Percentiles rank a stretch among this genome's conserved stretches.
These are phyloP conservation scores for Phylloporus sp. DNA, from an alignment of 768 basidiomycete species.

Conservation along the genomic window DNA sequence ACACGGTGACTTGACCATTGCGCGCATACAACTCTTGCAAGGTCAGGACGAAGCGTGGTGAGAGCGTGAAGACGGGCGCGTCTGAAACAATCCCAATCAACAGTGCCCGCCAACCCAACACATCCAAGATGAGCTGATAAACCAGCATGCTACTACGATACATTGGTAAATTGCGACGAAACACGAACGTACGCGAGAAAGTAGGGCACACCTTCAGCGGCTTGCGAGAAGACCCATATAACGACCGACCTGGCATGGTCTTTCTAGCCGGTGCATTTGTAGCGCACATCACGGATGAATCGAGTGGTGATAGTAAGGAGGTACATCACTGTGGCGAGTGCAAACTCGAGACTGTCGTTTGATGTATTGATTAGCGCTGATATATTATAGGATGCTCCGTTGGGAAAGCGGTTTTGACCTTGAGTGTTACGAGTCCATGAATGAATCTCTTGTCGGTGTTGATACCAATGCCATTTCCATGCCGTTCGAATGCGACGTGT, in stretches of 20 bases:
- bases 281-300: not conserved
- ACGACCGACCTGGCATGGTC: not conserved
- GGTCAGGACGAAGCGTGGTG: slow-evolving; percentile 6
- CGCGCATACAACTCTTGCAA: slow-evolving; percentile 2
- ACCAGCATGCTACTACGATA: not conserved
- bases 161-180: no score
- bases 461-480: no score
- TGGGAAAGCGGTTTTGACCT: no score
- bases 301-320: not conserved
- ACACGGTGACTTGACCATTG: not conserved
- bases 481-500: no score
- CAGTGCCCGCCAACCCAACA: not conserved
- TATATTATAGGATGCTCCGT: no score
- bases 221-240: slow-evolving; percentile 3
- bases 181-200: no score
- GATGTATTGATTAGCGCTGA: no score
- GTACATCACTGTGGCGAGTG: not conserved
- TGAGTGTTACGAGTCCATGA: no score
- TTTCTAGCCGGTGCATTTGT: not conserved
- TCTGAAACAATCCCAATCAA: not conserved
- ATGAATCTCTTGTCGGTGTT: no score
- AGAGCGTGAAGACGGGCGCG: slow-evolving; percentile 6
- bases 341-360: not conserved
- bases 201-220: no score
- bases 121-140: not conserved